Evolutionary conservation across 2,329 filamentous ascomycete genomes (phyloP).

Genomic region (Aotearoamyces nothofagi): DNA sequence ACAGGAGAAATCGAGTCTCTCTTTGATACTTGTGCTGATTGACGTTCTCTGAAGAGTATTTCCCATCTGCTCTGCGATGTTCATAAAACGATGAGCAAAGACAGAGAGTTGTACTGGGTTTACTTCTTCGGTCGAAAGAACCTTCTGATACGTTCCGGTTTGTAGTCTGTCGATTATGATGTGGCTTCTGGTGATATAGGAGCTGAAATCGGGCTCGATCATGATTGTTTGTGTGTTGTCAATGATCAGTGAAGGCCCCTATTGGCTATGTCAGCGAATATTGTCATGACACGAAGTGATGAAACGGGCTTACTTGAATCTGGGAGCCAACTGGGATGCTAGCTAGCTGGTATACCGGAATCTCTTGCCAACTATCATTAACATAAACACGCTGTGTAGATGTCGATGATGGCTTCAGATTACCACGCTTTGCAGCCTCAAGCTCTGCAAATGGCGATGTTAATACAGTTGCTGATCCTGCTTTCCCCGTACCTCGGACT

Average conservation of each 20-base stretch:
- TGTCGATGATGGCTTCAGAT: no score
- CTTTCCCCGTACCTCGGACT: conserved; percentile 63
- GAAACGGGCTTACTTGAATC: no score
- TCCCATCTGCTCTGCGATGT: conserved; percentile 71
- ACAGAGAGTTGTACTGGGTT: conserved; percentile 63
- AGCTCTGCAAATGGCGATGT: conserved; percentile 69
- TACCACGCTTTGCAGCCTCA: conserved; percentile 36
- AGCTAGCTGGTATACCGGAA: conserved; percentile 29
- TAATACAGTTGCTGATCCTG: no score
- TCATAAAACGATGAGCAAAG: conserved; percentile 69
- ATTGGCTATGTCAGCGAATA: no score
- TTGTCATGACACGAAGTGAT: no score
- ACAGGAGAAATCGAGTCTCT: conserved; percentile 66
- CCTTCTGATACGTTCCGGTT: neutral
- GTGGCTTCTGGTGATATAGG: neutral
- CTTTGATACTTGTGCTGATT: conserved; percentile 64
- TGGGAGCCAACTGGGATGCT: no score
- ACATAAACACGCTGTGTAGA: neutral
- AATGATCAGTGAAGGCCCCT: neutral
- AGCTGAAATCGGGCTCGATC: neutral
- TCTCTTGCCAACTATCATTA: conserved; percentile 3
- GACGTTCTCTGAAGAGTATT: conserved; percentile 63
- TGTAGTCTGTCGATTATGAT: neutral
- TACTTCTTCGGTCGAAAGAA: conserved; percentile 30
- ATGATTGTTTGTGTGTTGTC: conserved; percentile 1